Percentiles rank a stretch among this genome's conserved stretches.
Evolutionary conservation across 306 rosid species (phyloP).

Genomic region (Luffa acutangula): DNA sequence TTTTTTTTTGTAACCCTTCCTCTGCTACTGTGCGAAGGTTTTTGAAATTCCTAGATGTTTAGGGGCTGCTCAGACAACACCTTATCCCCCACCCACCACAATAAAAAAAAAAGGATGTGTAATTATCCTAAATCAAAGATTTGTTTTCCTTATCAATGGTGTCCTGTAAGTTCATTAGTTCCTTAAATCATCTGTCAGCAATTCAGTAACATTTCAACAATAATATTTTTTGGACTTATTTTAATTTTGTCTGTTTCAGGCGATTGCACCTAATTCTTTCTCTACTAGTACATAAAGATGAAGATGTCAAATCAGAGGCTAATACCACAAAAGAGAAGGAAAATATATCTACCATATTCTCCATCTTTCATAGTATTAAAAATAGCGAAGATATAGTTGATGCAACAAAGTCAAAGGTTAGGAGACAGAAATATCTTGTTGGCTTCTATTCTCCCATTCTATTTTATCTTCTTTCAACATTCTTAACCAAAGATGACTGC

Average conservation of each 20-base stretch:
- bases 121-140: not conserved
- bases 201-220: slow-evolving; percentile 12
- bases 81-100: no score
- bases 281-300: slow-evolving; percentile 70
- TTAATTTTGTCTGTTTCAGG: slow-evolving; percentile 44
- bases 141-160: not conserved
- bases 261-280: slow-evolving; percentile 66
- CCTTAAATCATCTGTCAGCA: not conserved
- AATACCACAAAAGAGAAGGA: slow-evolving; percentile 47
- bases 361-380: slow-evolving; percentile 66
- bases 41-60: no score
- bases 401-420: slow-evolving; percentile 74
- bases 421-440: slow-evolving; percentile 7
- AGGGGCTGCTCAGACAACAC: no score
- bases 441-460: slow-evolving; percentile 1
- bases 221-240: slow-evolving; percentile 10
- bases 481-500: not conserved
- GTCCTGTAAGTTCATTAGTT: not conserved
- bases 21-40: no score
- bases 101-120: no score
- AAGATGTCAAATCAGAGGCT: slow-evolving; percentile 68
- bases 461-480: not conserved
- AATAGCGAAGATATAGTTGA: slow-evolving; percentile 68
- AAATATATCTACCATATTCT: slow-evolving; percentile 35
- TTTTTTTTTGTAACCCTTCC: not conserved